Base-by-base conservation (phyloP, 345 rosid species). In the Eucalyptus grandis region DNA sequence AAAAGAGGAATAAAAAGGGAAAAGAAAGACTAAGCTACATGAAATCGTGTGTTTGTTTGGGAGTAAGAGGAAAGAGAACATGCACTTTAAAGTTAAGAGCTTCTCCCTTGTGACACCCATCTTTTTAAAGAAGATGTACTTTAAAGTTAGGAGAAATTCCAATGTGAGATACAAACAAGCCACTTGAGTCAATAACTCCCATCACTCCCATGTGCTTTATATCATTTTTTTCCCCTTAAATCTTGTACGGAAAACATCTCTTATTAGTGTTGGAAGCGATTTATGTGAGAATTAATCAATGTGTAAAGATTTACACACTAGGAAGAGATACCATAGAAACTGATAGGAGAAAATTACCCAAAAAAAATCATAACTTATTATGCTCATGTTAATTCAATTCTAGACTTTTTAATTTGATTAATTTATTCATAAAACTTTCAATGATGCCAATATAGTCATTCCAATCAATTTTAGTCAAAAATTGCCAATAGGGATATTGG, bases 331-430 rank as follows among this genome's bases (percentile, higher is more conserved):
- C 46, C 46, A 37, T 21, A 40, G 46, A 13, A 72, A 19, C 6
- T 0, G 0, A 19, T 56, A 4, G 30, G 30, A 56, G 5, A 24
- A 56, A 26, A 24, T 56, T 56, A 56, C 9, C 30, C 43, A 43
- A 43, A 24, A 56, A 56, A 56, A 2, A 56, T 19, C 5, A 0
- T 21, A 21, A 53, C 26, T 8, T 53, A 8, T 21, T 53, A 19
- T 53, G 11, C 1, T 53, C 2, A 3, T 53, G 0, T 53, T 53
- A 19, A 53, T 53, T 53, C 1, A 53, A 0, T 53, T 53, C 5
- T 53, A 53, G 5, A 53, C 0, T 8, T 53, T 21, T 53, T 53
- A 53, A 53, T 53, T 53, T 53, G 1, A 53, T 53, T 53, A 1
- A 53, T 53, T 53, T 53, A 53, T 53, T 53, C 2, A 0, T 53